A percentile compares a stretch with the other conserved stretches of the same genome.
These are phyloP conservation scores for Penicillium cinerascens DNA, from an alignment of 495 filamentous ascomycete genomes.

Conservation along the genomic window DNA sequence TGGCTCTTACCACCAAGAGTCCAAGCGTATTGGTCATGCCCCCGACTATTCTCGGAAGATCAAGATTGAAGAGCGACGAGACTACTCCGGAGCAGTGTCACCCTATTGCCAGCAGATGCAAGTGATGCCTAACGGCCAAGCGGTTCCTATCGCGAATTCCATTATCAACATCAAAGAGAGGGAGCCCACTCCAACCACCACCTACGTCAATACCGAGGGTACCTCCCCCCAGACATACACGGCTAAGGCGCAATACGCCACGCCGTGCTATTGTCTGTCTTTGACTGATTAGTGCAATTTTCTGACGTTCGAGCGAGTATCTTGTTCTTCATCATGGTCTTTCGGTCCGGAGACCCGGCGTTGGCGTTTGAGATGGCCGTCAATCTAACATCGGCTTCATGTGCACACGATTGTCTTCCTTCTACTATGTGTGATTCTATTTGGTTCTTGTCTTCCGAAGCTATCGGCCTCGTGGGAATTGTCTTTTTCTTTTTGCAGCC, in stretches of 20 bases:
- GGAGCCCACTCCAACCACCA: slow-evolving; percentile 44
- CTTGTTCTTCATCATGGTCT: slow-evolving; percentile 22
- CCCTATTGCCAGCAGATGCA: slow-evolving; percentile 73
- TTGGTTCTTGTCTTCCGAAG: slow-evolving; percentile 3
- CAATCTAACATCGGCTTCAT: slow-evolving; percentile 19
- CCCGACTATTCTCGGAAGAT: slow-evolving; percentile 65
- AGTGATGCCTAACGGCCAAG: slow-evolving; percentile 48
- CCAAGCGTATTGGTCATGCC: slow-evolving; percentile 17
- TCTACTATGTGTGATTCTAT: slow-evolving; percentile 23
- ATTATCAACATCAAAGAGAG: slow-evolving; percentile 60
- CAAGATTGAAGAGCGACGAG: slow-evolving; percentile 77
- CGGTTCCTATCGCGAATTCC: slow-evolving; percentile 44
- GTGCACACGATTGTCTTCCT: slow-evolving; percentile 28
- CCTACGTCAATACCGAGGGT: slow-evolving; percentile 21
- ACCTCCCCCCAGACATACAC: slow-evolving; percentile 36
- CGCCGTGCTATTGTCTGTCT: slow-evolving; percentile 42
- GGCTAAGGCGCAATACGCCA: slow-evolving; percentile 37
- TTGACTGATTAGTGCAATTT: slow-evolving; percentile 32
- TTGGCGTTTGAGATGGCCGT: slow-evolving; percentile 23
- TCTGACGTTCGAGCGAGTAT: slow-evolving; percentile 17
- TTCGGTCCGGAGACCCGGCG: slow-evolving; percentile 17
- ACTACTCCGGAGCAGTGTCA: slow-evolving; percentile 29
- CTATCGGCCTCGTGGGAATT: slow-evolving; percentile 3
- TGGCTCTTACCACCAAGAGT: neutral
- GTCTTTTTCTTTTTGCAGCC: slow-evolving; percentile 2